A percentile compares a stretch with the other conserved stretches of the same genome.
Evolutionary conservation across 1,284 basidiomycete species (phyloP).

Genomic region (Lignosus rhinocerotis): DNA sequence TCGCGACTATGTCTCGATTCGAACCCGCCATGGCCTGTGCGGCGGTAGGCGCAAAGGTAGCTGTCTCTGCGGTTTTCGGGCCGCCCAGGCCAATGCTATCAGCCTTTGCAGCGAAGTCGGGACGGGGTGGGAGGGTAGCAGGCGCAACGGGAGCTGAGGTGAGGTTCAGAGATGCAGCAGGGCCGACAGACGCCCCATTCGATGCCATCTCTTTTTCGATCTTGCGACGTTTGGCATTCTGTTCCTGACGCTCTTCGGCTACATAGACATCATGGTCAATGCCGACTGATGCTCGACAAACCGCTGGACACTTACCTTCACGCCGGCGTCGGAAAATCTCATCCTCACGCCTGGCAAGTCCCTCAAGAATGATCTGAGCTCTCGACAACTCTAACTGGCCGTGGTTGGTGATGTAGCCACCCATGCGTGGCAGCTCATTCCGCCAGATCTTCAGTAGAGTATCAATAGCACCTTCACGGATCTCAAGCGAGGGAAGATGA

Average conservation of each 20-base stretch:
- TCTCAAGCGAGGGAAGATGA: slow-evolving; percentile 96
- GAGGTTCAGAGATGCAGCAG: slow-evolving; percentile 55
- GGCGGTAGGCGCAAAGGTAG: slow-evolving; percentile 55
- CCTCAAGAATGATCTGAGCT: slow-evolving; percentile 94
- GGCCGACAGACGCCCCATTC: slow-evolving; percentile 46
- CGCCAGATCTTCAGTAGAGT: slow-evolving; percentile 96
- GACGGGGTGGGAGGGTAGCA: slow-evolving; percentile 54
- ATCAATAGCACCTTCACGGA: slow-evolving; percentile 98
- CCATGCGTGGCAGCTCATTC: slow-evolving; percentile 89
- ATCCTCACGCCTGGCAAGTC: slow-evolving; percentile 89
- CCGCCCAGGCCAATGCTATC: slow-evolving; percentile 75
- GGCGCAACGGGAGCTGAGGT: slow-evolving; percentile 46
- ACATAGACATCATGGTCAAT: slow-evolving; percentile 16
- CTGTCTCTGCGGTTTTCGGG: slow-evolving; percentile 53
- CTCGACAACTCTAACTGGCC: slow-evolving; percentile 86
- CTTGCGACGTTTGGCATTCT: slow-evolving; percentile 85
- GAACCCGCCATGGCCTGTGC: slow-evolving; percentile 73
- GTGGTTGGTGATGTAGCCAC: slow-evolving; percentile 94
- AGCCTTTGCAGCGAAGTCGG: slow-evolving; percentile 64
- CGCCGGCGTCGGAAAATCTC: slow-evolving; percentile 92
- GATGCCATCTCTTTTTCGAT: slow-evolving; percentile 66
- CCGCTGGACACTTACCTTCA: slow-evolving; percentile 67
- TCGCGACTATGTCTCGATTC: slow-evolving; percentile 86
- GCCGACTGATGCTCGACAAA: neutral
- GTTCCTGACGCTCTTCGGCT: slow-evolving; percentile 94